Percentiles rank a stretch among this genome's conserved stretches.
Evolutionary conservation across 805 yeast species (phyloP).

Genomic region (Candida awuae): DNA sequence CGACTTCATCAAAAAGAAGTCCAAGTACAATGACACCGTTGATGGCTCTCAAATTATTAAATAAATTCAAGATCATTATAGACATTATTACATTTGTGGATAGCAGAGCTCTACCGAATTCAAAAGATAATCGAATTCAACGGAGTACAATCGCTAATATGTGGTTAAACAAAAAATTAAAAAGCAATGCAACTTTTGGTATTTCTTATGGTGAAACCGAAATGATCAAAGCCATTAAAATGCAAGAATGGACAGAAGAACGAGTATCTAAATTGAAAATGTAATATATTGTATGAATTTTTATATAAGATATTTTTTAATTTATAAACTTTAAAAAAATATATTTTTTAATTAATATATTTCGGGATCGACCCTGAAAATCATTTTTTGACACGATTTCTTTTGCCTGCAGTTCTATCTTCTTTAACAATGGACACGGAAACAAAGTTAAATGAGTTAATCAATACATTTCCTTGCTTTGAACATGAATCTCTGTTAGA

Average conservation of each 20-base stretch:
- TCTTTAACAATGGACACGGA: constrained; percentile 27
- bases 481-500: constrained; percentile 39
- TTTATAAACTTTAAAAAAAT: too few relatives aligned
- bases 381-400: neutral
- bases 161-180: constrained; percentile 46
- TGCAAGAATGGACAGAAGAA: constrained; percentile 15
- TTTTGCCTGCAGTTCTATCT: neutral
- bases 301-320: too few relatives aligned
- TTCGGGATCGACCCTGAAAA: too few relatives aligned
- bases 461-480: constrained; percentile 35
- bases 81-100: constrained; percentile 80
- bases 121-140: constrained; percentile 70
- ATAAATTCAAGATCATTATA: constrained; percentile 71
- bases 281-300: neutral
- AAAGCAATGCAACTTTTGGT: constrained; percentile 38
- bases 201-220: constrained; percentile 62
- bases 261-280: constrained; percentile 1
- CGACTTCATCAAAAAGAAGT: constrained; percentile 38
- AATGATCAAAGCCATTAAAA: constrained; percentile 35
- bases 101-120: constrained; percentile 53
- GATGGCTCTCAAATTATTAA: constrained; percentile 67
- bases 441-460: constrained; percentile 31
- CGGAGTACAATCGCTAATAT: constrained; percentile 54
- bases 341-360: too few relatives aligned
- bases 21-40: constrained; percentile 76